Percentiles rank a stretch among this genome's conserved stretches.
Conservation (phyloP, 192 early-diverging fungal genomes). For the Backusella mclennaniae region DNA sequence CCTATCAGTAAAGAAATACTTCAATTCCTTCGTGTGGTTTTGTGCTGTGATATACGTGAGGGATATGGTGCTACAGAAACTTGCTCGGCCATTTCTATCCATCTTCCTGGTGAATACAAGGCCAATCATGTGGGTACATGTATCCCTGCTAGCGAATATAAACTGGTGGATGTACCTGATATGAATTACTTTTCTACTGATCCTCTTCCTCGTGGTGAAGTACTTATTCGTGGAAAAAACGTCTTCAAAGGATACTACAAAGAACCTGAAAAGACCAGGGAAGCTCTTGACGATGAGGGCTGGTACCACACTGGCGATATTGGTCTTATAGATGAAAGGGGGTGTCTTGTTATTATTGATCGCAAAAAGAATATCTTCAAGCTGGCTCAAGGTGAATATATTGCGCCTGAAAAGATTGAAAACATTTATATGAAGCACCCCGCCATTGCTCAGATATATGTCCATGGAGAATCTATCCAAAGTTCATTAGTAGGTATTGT, state of each 20-base stretch:
- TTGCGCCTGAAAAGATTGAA: conserved; percentile 92
- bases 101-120: conserved; percentile 49
- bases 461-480: conserved; percentile 53
- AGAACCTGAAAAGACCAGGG: conserved; percentile 70
- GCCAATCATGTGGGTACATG: conserved; percentile 69
- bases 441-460: conserved; percentile 49
- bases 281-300: conserved; percentile 75
- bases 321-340: conserved; percentile 32
- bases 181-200: conserved; percentile 80
- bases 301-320: conserved; percentile 78
- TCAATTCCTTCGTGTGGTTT: conserved; percentile 66
- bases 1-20: conserved; percentile 65
- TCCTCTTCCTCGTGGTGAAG: conserved; percentile 87
- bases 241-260: conserved; percentile 86
- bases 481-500: conserved; percentile 46
- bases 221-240: conserved; percentile 75
- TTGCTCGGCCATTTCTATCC: conserved; percentile 31
- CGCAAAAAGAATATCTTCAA: conserved; percentile 85
- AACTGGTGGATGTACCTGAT: conserved; percentile 83
- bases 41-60: conserved; percentile 63
- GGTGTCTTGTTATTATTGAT: conserved; percentile 76
- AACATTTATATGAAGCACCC: conserved; percentile 46
- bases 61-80: conserved; percentile 53
- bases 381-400: conserved; percentile 60
- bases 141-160: conserved; percentile 64